Evolutionary conservation across 2,329 filamentous ascomycete species (phyloP), one percentile per base, ranked within the genome.

Genomic region (Exophiala alcalophila): DNA sequence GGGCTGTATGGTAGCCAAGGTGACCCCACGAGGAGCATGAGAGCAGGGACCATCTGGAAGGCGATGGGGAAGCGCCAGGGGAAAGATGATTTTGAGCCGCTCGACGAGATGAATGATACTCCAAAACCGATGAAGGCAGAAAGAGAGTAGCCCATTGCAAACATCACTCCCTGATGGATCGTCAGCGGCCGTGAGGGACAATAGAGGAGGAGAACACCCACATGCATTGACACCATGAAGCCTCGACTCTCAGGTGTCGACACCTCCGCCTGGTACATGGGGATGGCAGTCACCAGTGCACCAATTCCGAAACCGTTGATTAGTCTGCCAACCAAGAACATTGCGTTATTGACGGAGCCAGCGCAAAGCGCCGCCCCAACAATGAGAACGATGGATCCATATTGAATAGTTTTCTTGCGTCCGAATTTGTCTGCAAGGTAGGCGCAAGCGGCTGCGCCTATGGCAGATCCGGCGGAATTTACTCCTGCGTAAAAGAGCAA

Each of bases 1-100:
- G 69, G 69, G 9, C 66, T 69, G 40, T 62, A 66, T 0, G 85
- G 86, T 7, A 73, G 59, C 52, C 60, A 64, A 5, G 57, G 58
- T 25, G 59, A 64, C 11, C 64, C 65, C 10, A 58, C 54, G 0
- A 71, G 59, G 3, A 72, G 59, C 8, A 69, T 54, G 4, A 70
- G 39, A 0, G 69, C 61, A 12, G 65, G 65, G 3, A 64, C 55
- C 21, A 58, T 61, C 49, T 72, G 69, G 33, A 72, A 64, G 0
- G 68, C 67, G 3, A 73, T 70, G 2, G 53, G 53, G 20, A 55
- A 55, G 7, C 53, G 44, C 48, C 50, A 55, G 20, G 50, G 50
- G 28, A 55, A 55, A 8, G 50, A 49, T n/a, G 53, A 55, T 71
- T 65, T 6, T 5, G 47, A 50, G 8, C 47, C 47, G 24, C 44